Evolutionary conservation across 2,329 filamentous ascomycete species (phyloP).

Genomic region (Apiospora pterosperma): DNA sequence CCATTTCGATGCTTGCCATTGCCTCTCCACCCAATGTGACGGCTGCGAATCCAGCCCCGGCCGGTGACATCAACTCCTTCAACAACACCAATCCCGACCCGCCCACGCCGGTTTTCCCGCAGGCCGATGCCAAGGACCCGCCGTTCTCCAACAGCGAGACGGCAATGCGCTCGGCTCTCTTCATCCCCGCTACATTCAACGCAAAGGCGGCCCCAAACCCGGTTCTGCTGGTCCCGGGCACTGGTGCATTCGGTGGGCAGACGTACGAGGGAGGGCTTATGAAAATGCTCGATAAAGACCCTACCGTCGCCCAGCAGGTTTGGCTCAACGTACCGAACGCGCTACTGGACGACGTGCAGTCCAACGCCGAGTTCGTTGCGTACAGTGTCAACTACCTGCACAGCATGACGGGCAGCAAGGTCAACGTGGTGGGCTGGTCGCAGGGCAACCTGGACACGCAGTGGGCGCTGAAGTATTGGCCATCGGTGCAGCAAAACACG

Average conservation of each 20-base stretch:
- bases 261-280: conserved; percentile 5
- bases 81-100: too few relatives aligned
- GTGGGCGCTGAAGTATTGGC: conserved; percentile 58
- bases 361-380: conserved; percentile 51
- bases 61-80: too few relatives aligned
- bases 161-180: conserved; percentile 8
- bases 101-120: too few relatives aligned
- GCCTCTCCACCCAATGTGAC: too few relatives aligned
- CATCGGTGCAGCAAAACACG: conserved; percentile 39
- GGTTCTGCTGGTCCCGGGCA: conserved; percentile 6
- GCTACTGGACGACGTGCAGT: conserved; percentile 44
- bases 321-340: conserved; percentile 52
- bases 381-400: conserved; percentile 56
- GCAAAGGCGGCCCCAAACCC: conserved; percentile 9
- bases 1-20: too few relatives aligned
- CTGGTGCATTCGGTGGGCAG: conserved; percentile 8
- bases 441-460: conserved; percentile 53
- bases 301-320: conserved; percentile 36
- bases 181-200: conserved; percentile 9
- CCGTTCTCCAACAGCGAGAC: conserved; percentile 5
- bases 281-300: background rate
- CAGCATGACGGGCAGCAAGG: conserved; percentile 24
- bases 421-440: conserved; percentile 44
- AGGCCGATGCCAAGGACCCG: background rate
- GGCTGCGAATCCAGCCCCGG: too few relatives aligned